Base-by-base conservation (phyloP, 2,329 filamentous ascomycete species). In the Xylariaceae sp. region DNA sequence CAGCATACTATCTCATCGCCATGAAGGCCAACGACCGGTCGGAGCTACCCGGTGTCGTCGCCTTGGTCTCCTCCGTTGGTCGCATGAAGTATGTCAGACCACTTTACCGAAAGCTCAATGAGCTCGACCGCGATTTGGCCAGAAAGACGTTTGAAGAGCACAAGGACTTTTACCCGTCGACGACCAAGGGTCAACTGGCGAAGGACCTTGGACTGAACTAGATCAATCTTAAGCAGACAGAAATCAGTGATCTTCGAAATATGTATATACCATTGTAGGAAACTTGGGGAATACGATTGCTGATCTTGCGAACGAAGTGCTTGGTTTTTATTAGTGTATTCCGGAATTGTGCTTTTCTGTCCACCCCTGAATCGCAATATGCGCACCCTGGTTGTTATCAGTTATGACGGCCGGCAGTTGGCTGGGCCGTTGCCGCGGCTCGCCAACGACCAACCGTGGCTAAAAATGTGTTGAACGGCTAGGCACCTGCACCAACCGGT, bases 81-180 rank as follows among this genome's bases (percentile, higher is more conserved):
- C 81, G 94, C 59, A 97, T 99, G 94, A 97, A 97, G 82, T 97
- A 93, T 74, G 93, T 97, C 60, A 81, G 93, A 52, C 91, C 93
- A 18, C 76, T 97, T 70, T 97, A 88, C 77, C 82, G 88, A 62
- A 82, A 84, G 53, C 77, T 99, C 66, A 87, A 88, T 69, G 85
- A 86, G 72, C 84, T 89, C 45, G 88, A 97, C 75, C 79, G 84
- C 51, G 77, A 85, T 30, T 75, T 96, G 68, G 93, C 94, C 0
- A 75, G 93, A 56, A 79, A 85, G 72, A 96, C 92, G 0, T 97
- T 96, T 75, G 83, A 89, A 76, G 88, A 88, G 81, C 88, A 96
- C 73, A 89, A 83, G 75, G 87, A 92, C 63, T 97, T 97, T 71
- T 99, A 97, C 72, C 93, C 97, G 72, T 94, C 94, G 1, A 97